A percentile compares a stretch with the other conserved stretches of the same genome.
Conservation (phyloP, 140 eudicot genomes). For the Senecio squalidus region DNA sequence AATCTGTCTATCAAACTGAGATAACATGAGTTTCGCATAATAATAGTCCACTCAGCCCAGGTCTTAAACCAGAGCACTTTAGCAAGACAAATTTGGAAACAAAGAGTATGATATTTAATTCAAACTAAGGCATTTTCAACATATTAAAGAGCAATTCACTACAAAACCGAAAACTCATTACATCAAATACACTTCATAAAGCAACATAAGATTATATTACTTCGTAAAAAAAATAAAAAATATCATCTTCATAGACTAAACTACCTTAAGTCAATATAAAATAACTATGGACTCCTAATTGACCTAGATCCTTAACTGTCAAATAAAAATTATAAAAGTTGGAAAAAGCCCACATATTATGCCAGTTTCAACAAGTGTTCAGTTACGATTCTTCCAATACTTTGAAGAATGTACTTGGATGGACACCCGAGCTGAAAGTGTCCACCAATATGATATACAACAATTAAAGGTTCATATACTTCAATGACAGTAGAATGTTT, state of each 20-base stretch:
- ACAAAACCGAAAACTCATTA: background rate
- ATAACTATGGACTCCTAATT: background rate
- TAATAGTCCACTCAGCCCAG: too few species aligned
- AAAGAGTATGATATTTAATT: background rate
- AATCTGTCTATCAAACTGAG: too few species aligned
- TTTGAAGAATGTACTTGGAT: background rate
- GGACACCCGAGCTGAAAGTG: background rate
- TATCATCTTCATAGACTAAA: background rate
- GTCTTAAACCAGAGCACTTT: background rate
- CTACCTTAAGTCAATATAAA: background rate
- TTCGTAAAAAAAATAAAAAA: background rate
- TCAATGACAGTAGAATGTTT: background rate
- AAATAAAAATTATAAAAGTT: background rate
- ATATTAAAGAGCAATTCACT: background rate
- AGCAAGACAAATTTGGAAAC: too few species aligned
- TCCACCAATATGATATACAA: background rate
- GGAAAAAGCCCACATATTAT: background rate
- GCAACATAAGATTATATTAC: background rate
- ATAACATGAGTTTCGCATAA: too few species aligned
- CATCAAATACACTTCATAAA: conserved; percentile 3
- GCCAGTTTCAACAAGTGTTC: background rate
- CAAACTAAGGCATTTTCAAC: background rate
- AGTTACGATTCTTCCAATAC: background rate
- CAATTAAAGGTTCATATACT: background rate
- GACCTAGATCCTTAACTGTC: background rate